Percentiles rank a stretch among this genome's conserved stretches.
phyloP scores from a whole-genome alignment of 1,139 yeast species.

The Scheffersomyces quercinus region DNA sequence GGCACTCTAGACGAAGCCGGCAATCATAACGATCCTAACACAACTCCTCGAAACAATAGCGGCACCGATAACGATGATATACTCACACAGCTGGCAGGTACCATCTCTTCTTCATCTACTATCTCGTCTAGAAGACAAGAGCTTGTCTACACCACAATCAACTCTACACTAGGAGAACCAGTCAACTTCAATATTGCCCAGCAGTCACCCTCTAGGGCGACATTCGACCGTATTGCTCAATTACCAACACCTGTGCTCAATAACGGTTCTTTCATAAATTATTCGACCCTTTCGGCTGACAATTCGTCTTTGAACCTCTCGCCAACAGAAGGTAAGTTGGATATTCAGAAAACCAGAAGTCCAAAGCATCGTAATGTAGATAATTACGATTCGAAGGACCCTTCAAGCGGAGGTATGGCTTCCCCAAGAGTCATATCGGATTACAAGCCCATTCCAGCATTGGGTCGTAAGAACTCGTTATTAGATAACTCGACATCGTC shows the following conservation, averaged over 20 bases:
- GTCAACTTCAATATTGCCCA: slow-evolving; percentile 8
- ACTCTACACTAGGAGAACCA: slow-evolving; percentile 8
- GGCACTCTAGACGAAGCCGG: no score
- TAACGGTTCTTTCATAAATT: slow-evolving; percentile 8
- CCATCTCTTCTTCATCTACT: no score
- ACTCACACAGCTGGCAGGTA: no score
- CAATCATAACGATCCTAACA: neutral
- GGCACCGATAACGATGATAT: slow-evolving; percentile 2
- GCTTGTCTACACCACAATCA: no score
- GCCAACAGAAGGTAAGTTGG: slow-evolving; percentile 1
- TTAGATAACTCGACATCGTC: slow-evolving; percentile 12
- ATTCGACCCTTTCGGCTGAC: neutral
- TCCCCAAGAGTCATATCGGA: slow-evolving; percentile 33
- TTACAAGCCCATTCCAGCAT: slow-evolving; percentile 27
- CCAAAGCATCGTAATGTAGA: slow-evolving; percentile 2
- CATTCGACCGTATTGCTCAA: slow-evolving; percentile 15
- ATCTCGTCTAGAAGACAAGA: no score
- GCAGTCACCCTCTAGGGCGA: slow-evolving; percentile 10
- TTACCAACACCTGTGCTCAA: slow-evolving; percentile 18
- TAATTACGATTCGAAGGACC: neutral
- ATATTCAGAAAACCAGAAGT: neutral
- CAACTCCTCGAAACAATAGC: slow-evolving; percentile 4
- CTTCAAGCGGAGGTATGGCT: neutral
- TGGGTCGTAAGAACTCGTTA: slow-evolving; percentile 23
- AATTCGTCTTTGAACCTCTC: slow-evolving; percentile 1